Conservation (phyloP, 495 filamentous ascomycete genomes). For the Xylaria cubensis region DNA sequence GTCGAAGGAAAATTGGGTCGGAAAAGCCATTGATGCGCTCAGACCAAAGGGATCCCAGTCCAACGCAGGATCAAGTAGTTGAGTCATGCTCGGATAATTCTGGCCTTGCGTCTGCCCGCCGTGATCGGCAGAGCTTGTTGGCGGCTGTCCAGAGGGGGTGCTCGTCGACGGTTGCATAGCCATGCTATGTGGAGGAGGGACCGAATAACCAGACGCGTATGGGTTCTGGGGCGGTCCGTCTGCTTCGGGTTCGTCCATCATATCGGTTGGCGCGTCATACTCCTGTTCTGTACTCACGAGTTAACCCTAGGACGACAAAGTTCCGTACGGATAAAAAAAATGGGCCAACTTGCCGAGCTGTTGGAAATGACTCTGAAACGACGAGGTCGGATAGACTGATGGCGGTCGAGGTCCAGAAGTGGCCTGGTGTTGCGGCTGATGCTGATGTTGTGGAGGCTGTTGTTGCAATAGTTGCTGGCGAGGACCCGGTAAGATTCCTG, state of each 20-base stretch:
- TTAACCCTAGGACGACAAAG: constrained; percentile 84
- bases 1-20: constrained; percentile 86
- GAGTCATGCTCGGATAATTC: constrained; percentile 64
- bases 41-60: constrained; percentile 92
- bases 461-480: constrained; percentile 44
- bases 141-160: constrained; percentile 46
- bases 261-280: constrained; percentile 95
- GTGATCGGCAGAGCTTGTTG: constrained; percentile 37
- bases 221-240: constrained; percentile 73
- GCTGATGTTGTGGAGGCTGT: constrained; percentile 49
- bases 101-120: constrained; percentile 49
- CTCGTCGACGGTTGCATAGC: constrained; percentile 51
- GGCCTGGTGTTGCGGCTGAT: constrained; percentile 49
- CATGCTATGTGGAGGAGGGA: constrained; percentile 43
- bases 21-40: constrained; percentile 92
- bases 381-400: constrained; percentile 76
- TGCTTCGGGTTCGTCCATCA: constrained; percentile 81
- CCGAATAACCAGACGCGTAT: constrained; percentile 57
- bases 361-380: constrained; percentile 91
- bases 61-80: constrained; percentile 79
- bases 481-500: constrained; percentile 54
- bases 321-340: constrained; percentile 65
- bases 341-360: constrained; percentile 93
- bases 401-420: constrained; percentile 46
- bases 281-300: constrained; percentile 92